A percentile compares a stretch with the other conserved stretches of the same genome.
Evolutionary conservation across 495 filamentous ascomycete species (phyloP).

Genomic region (Hypoxylon trugodes): DNA sequence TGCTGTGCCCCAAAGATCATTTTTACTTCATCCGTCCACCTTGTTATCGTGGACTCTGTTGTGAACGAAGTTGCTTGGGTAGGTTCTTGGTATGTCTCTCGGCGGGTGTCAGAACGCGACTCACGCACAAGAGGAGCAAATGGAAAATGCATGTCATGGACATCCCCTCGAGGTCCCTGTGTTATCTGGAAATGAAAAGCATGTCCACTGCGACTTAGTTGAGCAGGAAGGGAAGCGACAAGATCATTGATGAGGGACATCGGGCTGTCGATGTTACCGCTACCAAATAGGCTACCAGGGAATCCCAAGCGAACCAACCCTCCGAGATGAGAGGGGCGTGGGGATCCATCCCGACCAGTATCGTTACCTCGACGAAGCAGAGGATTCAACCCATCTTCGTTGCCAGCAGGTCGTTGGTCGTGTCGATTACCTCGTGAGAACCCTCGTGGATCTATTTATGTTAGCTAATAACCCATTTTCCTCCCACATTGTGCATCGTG

Average conservation of each 20-base stretch:
- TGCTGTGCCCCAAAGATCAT: slow-evolving; percentile 78
- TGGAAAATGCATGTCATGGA: slow-evolving; percentile 50
- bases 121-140: slow-evolving; percentile 46
- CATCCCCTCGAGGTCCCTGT: slow-evolving; percentile 47
- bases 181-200: slow-evolving; percentile 55
- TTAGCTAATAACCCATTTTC: slow-evolving; percentile 44
- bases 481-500: too few relatives aligned
- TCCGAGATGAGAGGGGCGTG: slow-evolving; percentile 40
- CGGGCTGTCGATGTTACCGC: slow-evolving; percentile 43
- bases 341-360: slow-evolving; percentile 47
- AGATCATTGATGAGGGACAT: slow-evolving; percentile 56
- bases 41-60: slow-evolving; percentile 69
- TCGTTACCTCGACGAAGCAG: slow-evolving; percentile 62
- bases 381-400: slow-evolving; percentile 85
- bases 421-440: slow-evolving; percentile 47
- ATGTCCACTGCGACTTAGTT: slow-evolving; percentile 44
- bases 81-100: slow-evolving; percentile 57
- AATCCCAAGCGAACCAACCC: slow-evolving; percentile 50
- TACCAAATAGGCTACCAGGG: slow-evolving; percentile 40
- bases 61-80: slow-evolving; percentile 73
- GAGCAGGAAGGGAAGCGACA: slow-evolving; percentile 40
- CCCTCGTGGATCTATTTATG: slow-evolving; percentile 45
- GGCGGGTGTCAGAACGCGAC: slow-evolving; percentile 49
- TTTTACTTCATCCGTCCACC: slow-evolving; percentile 92
- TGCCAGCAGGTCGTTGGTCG: slow-evolving; percentile 42